Base-by-base conservation (phyloP, 306 rosid species). In the Acacia confusa region DNA sequence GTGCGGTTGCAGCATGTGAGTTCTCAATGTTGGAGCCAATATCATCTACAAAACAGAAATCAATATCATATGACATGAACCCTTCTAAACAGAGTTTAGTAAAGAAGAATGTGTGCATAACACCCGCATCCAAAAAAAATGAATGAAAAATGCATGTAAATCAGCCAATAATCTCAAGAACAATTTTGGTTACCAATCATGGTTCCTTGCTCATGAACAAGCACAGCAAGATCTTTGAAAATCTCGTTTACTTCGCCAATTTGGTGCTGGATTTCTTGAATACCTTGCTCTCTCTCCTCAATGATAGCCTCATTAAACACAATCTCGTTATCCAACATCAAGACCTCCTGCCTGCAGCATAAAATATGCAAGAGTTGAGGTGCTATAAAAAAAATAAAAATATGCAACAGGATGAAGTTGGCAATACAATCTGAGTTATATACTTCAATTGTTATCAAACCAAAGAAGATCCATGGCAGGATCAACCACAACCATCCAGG, bases 241-340 rank as follows among this genome's bases (percentile, higher is more conserved):
- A 95, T 92, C 84, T 92, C 98, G 85, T 90, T 92, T 69, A 95
- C 98, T 89, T 95, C 98, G 38, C 97, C 97, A 87, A 95, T 95
- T 88, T 92, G 98, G 17, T 88, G 88, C 88, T 95, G 98, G 80
- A 95, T 88, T 89, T 95, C 98, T 86, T 95, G 95, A 85, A 95
- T 95, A 38, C 98, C 97, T 74, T 95, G 98, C 50, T 95, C 98
- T 84, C 98, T 90, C 90, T 95, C 98, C 87, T 95, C 97, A 3
- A 95, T 95, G 79, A 95, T 86, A 81, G 97, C 94, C 89, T 95
- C 98, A n/a, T 95, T 95, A 88, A 95, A 95, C 70, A 89, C 88
- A 76, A 95, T 90, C 85, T 95, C 98, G 74, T 89, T 92, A 87
- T 92, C 97, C 84, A 95, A 84, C 76, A 93, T 87, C 85, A 91